A percentile compares a stretch with the other conserved stretches of the same genome.
phyloP scores from a whole-genome alignment of 208 protist genomes.

The Leishmania tropica region DNA sequence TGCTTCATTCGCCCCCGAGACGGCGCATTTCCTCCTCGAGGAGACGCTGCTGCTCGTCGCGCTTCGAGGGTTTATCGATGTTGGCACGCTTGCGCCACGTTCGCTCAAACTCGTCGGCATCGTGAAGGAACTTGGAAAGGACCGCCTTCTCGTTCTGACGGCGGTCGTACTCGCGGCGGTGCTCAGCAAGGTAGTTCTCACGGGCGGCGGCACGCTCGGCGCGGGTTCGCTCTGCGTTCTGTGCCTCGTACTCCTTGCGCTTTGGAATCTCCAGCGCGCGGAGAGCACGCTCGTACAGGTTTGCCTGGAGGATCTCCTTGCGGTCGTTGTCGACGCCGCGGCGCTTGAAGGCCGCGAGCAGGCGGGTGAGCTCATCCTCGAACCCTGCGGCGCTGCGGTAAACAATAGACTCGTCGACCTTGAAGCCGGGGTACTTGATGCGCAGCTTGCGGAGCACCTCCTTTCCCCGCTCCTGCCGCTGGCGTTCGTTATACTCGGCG shows the following conservation, averaged over 20 bases:
- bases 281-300: constrained; percentile 78
- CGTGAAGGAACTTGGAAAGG: constrained; percentile 61
- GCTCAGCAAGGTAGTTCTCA: constrained; percentile 73
- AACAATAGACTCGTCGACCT: constrained; percentile 52
- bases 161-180: constrained; percentile 82
- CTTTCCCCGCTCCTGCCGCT: constrained; percentile 67
- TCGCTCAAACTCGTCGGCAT: constrained; percentile 62
- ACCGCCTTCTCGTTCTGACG: constrained; percentile 60
- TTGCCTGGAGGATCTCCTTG: constrained; percentile 59
- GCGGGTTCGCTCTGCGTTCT: constrained; percentile 53
- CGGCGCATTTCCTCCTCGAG: constrained; percentile 76
- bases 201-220: constrained; percentile 58
- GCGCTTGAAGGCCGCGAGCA: constrained; percentile 37
- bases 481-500: constrained; percentile 58
- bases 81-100: constrained; percentile 36
- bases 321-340: constrained; percentile 40
- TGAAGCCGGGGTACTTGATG: constrained; percentile 79
- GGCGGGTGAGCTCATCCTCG: constrained; percentile 68
- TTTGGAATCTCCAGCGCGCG: constrained; percentile 74
- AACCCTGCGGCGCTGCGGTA: constrained; percentile 58
- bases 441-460: constrained; percentile 59
- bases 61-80: constrained; percentile 72
- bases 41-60: constrained; percentile 73
- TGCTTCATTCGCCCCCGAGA: constrained; percentile 27
- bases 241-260: constrained; percentile 51